These are phyloP conservation scores for Coccomyxa sp. DNA, from an alignment of 139 green algal genomes.

Conservation along the genomic window DNA sequence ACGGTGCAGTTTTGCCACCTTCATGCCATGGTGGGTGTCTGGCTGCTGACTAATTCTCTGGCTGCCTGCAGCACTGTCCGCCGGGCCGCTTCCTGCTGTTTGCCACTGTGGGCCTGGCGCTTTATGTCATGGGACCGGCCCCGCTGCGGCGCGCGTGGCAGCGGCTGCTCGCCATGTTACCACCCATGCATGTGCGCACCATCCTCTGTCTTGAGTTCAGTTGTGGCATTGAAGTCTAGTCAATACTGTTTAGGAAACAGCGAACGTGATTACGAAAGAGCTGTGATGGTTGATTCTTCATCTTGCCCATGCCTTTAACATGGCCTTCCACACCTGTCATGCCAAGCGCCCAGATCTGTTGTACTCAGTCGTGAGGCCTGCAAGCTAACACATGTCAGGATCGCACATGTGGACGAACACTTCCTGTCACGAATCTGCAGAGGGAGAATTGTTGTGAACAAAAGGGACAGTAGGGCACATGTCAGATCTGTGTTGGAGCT, in stretches of 20 bases:
- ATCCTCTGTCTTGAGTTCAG: not conserved
- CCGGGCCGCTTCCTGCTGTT: constrained; percentile 56
- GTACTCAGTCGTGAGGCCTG: no score
- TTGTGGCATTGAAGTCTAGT: not conserved
- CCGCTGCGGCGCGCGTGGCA: constrained; percentile 49
- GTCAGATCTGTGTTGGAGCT: no score
- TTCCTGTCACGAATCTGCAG: no score
- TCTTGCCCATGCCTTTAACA: not conserved
- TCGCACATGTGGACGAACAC: no score
- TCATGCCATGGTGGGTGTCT: no score
- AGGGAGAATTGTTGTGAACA: no score
- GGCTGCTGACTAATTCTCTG: not conserved
- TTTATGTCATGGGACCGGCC: constrained; percentile 50
- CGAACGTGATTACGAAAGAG: not conserved
- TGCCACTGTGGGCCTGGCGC: constrained; percentile 31
- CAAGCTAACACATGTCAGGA: no score
- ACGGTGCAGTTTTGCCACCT: no score
- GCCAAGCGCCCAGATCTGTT: not conserved
- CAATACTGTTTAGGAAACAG: not conserved
- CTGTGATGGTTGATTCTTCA: not conserved
- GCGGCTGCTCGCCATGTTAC: constrained; percentile 8
- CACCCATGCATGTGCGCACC: constrained; percentile 4
- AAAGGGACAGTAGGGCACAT: no score
- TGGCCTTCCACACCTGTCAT: not conserved
- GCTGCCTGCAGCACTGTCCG: constrained; percentile 60